A percentile compares a stretch with the other conserved stretches of the same genome.
phyloP scores from a whole-genome alignment of 2,329 filamentous ascomycete genomes.

The Ascochyta rabiei region DNA sequence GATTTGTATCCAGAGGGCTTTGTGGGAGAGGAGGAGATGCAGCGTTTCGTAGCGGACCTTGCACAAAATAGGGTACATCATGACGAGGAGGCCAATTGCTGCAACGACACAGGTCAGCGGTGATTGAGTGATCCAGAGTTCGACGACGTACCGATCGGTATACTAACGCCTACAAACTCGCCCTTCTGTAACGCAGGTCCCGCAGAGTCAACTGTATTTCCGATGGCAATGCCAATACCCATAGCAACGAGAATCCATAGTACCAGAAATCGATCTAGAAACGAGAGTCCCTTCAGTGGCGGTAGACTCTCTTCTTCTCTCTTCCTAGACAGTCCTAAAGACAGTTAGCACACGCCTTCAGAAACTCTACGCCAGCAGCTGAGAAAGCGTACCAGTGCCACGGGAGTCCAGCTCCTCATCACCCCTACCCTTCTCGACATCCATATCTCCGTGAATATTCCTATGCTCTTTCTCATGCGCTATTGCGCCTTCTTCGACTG shows the following conservation, averaged over 20 bases:
- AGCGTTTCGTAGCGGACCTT: slow-evolving; percentile 81
- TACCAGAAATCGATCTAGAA: slow-evolving; percentile 54
- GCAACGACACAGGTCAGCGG: not conserved
- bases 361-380: not conserved
- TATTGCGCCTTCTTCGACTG: slow-evolving; percentile 21
- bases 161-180: slow-evolving; percentile 72
- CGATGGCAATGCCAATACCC: slow-evolving; percentile 74
- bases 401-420: not conserved
- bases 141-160: slow-evolving; percentile 64
- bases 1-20: slow-evolving; percentile 78
- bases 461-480: slow-evolving; percentile 1
- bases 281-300: slow-evolving; percentile 50
- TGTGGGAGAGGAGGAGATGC: slow-evolving; percentile 67
- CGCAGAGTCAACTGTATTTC: slow-evolving; percentile 72
- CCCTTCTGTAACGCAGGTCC: slow-evolving; percentile 70
- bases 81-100: slow-evolving; percentile 82
- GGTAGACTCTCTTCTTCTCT: slow-evolving; percentile 17
- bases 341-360: not conserved
- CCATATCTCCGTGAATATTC: not conserved
- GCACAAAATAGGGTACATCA: slow-evolving; percentile 95
- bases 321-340: slow-evolving; percentile 5
- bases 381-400: slow-evolving; percentile 1
- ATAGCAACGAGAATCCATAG: slow-evolving; percentile 79
- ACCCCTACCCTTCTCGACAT: slow-evolving; percentile 19
- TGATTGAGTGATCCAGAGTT: not conserved